These are phyloP conservation scores for Eimeria praecox DNA, from an alignment of 169 alveolate species.

Conservation along the genomic window DNA sequence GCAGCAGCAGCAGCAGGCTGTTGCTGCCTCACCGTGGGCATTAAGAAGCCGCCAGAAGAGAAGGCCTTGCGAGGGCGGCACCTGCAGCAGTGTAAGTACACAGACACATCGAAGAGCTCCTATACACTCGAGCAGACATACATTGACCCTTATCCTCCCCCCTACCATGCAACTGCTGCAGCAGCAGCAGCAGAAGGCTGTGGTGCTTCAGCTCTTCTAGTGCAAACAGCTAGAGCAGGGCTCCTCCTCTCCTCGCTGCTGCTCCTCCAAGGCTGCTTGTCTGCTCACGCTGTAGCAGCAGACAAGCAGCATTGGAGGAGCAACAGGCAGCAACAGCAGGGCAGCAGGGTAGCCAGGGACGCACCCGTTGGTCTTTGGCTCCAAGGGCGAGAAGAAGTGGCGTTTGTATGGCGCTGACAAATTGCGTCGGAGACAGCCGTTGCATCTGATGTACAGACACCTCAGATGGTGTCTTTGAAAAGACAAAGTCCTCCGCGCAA, in stretches of 20 bases:
- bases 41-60: constrained; percentile 40
- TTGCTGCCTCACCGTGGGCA: constrained; percentile 29
- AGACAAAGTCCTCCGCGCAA: constrained; percentile 26
- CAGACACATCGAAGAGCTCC: neutral
- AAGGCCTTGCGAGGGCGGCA: constrained; percentile 77
- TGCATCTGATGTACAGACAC: constrained; percentile 26
- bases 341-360: neutral
- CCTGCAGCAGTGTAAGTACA: neutral
- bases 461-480: constrained; percentile 10
- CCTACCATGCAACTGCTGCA: neutral
- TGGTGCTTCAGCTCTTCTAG: no score
- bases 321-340: neutral
- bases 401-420: constrained; percentile 11
- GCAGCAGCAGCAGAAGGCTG: no score
- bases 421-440: constrained; percentile 46
- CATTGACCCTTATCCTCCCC: no score
- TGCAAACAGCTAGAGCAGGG: neutral
- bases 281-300: neutral
- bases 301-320: neutral
- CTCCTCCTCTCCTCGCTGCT: neutral
- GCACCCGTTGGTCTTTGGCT: constrained; percentile 55
- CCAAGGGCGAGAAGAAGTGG: constrained; percentile 63
- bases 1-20: neutral
- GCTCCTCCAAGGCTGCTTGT: neutral
- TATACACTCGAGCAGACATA: neutral